Evolutionary conservation across 768 basidiomycete genomes (phyloP).

Genomic region (Termitomyces sp.): DNA sequence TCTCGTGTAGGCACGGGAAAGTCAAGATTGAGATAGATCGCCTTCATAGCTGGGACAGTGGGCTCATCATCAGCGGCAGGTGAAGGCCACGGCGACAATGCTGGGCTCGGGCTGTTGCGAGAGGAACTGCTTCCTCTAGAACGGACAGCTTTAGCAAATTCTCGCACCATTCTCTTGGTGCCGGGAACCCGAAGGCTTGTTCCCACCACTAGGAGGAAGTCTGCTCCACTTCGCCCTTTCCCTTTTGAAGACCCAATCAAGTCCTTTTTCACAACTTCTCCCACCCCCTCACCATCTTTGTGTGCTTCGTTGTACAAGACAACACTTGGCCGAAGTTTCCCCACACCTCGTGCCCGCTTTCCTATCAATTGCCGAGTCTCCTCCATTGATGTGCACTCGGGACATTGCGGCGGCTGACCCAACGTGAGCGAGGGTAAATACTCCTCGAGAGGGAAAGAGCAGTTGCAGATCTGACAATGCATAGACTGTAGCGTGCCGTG

Average conservation of each 20-base stretch:
- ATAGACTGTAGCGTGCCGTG: constrained; percentile 82
- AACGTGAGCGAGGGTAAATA: constrained; percentile 56
- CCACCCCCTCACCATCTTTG: constrained; percentile 83
- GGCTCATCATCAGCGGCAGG: constrained; percentile 45
- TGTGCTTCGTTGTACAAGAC: constrained; percentile 90
- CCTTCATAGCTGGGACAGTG: constrained; percentile 52
- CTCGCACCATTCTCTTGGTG: constrained; percentile 87
- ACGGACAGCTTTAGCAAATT: constrained; percentile 77
- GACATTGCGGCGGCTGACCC: constrained; percentile 73
- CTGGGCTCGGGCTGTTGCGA: constrained; percentile 36
- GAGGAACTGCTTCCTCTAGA: constrained; percentile 39
- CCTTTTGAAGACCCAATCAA: constrained; percentile 67
- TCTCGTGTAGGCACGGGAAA: constrained; percentile 82
- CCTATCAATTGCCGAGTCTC: constrained; percentile 67
- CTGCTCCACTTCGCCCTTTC: constrained; percentile 70
- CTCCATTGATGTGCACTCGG: constrained; percentile 71
- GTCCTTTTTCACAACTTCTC: constrained; percentile 79
- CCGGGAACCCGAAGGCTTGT: constrained; percentile 88
- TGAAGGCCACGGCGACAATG: constrained; percentile 45
- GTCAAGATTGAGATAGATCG: constrained; percentile 83
- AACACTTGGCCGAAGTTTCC: constrained; percentile 79
- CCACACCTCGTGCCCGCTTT: constrained; percentile 77
- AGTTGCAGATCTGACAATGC: constrained; percentile 79
- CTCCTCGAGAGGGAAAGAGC: constrained; percentile 61
- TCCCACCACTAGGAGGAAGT: constrained; percentile 85